phyloP scores from a whole-genome alignment of 2,329 filamentous ascomycete genomes.

The Graphilbum sp. region DNA sequence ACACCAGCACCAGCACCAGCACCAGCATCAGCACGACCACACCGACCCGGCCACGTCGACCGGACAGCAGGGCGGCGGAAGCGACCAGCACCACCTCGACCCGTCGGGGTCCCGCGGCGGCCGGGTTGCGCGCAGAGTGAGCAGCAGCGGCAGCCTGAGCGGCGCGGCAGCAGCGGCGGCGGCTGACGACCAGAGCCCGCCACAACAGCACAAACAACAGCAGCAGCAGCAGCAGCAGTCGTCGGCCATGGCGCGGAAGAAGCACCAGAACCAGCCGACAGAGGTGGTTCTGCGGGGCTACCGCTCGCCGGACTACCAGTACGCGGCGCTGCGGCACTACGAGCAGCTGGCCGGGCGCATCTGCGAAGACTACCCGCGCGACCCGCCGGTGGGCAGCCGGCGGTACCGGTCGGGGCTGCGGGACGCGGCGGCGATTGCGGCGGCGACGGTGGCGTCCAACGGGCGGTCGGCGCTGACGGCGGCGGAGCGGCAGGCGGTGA shows the following conservation, averaged over 20 bases:
- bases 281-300: conserved; percentile 83
- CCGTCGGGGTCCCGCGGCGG: conserved; percentile 18
- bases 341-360: conserved; percentile 74
- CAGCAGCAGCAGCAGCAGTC: conserved; percentile 6
- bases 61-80: conserved; percentile 4
- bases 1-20: conserved; percentile 1
- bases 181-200: not conserved
- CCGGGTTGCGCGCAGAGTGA: conserved; percentile 11
- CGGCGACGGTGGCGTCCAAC: conserved; percentile 6
- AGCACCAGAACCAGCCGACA: conserved; percentile 24
- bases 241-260: conserved; percentile 14
- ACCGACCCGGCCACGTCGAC: too few species aligned
- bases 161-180: conserved; percentile 9
- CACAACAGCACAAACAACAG: not conserved
- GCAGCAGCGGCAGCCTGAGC: conserved; percentile 9
- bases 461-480: conserved; percentile 47
- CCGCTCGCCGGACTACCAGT: conserved; percentile 46
- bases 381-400: conserved; percentile 54
- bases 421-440: conserved; percentile 47
- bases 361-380: conserved; percentile 84
- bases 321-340: conserved; percentile 78
- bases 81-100: conserved; percentile 8
- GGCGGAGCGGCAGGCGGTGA: conserved; percentile 59
- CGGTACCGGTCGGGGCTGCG: conserved; percentile 61
- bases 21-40: conserved; percentile 11